phyloP scores from a whole-genome alignment of 140 eudicot genomes.

The Ambrosia hybrid region DNA sequence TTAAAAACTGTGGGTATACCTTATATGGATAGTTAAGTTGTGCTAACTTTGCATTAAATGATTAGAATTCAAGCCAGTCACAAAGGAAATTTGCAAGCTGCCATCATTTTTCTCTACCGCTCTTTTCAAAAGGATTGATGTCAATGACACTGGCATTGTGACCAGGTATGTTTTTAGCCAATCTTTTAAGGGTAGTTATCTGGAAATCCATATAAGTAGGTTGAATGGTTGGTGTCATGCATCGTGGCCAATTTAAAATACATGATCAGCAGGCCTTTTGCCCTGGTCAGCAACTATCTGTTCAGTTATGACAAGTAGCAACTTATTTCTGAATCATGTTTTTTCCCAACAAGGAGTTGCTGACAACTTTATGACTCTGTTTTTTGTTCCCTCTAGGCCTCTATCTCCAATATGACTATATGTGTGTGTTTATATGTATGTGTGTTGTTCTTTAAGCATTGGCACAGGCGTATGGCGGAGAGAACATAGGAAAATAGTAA shows the following conservation, averaged over 20 bases:
- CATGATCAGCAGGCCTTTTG: slow-evolving; percentile 1
- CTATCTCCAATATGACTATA: background rate
- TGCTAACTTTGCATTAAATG: slow-evolving; percentile 24
- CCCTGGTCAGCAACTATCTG: background rate
- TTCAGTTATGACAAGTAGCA: background rate
- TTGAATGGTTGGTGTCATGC: background rate
- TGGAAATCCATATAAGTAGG: slow-evolving; percentile 2
- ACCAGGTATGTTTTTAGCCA: slow-evolving; percentile 59
- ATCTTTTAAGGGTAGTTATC: background rate
- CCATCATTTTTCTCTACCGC: slow-evolving; percentile 88
- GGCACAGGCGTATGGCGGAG: background rate
- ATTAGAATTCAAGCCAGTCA: slow-evolving; percentile 78
- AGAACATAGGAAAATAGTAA: background rate
- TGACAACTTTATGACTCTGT: background rate
- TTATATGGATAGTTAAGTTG: slow-evolving; percentile 5
- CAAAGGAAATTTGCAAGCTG: slow-evolving; percentile 92
- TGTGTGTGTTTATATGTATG: slow-evolving; percentile 1
- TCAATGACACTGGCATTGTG: slow-evolving; percentile 61
- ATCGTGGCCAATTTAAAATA: background rate
- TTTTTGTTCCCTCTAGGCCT: background rate
- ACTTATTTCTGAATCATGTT: background rate
- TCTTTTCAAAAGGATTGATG: slow-evolving; percentile 74
- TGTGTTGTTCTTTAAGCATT: background rate
- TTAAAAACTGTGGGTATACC: background rate
- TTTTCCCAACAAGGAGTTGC: background rate